phyloP scores from a whole-genome alignment of 2,329 filamentous ascomycete species.

The Colletotrichum tropicicola region DNA sequence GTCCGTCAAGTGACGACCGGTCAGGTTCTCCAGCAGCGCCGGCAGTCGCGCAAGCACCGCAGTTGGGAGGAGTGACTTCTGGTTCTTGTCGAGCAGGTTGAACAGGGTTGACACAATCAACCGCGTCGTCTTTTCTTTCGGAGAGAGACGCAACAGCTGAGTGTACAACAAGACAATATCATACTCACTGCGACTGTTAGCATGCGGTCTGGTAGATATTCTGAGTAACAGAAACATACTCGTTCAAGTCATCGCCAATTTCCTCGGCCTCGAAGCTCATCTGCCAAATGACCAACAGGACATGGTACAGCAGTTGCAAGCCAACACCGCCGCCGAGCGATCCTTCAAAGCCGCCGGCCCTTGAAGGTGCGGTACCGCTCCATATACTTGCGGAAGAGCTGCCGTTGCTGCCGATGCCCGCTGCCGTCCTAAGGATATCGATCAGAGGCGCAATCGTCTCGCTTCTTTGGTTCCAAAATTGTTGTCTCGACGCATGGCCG shows the following conservation, averaged over 20 bases:
- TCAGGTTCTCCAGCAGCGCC: constrained; percentile 69
- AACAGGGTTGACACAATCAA: constrained; percentile 88
- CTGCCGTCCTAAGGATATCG: constrained; percentile 82
- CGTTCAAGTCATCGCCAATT: constrained; percentile 80
- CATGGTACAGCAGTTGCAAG: constrained; percentile 92
- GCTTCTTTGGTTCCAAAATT: constrained; percentile 91
- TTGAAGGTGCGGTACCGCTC: constrained; percentile 60
- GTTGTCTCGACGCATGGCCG: constrained; percentile 74
- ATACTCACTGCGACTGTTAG: constrained; percentile 72
- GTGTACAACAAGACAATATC: constrained; percentile 92
- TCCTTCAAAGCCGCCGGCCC: constrained; percentile 70
- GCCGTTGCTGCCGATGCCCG: constrained; percentile 73
- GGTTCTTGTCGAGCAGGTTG: constrained; percentile 80
- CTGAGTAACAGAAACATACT: constrained; percentile 62
- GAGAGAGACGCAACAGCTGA: constrained; percentile 89
- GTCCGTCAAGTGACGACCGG: constrained; percentile 70
- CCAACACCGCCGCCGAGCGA: constrained; percentile 83
- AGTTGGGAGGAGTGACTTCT: constrained; percentile 80
- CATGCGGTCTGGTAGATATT: background rate
- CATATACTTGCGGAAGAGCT: constrained; percentile 69
- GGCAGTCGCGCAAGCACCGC: constrained; percentile 88
- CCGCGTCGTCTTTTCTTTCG: constrained; percentile 97
- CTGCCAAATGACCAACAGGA: constrained; percentile 94
- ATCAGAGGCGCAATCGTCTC: constrained; percentile 86
- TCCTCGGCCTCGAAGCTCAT: constrained; percentile 89